These are phyloP conservation scores for Acmispon strigosus DNA, from an alignment of 306 rosid species.

Conservation along the genomic window DNA sequence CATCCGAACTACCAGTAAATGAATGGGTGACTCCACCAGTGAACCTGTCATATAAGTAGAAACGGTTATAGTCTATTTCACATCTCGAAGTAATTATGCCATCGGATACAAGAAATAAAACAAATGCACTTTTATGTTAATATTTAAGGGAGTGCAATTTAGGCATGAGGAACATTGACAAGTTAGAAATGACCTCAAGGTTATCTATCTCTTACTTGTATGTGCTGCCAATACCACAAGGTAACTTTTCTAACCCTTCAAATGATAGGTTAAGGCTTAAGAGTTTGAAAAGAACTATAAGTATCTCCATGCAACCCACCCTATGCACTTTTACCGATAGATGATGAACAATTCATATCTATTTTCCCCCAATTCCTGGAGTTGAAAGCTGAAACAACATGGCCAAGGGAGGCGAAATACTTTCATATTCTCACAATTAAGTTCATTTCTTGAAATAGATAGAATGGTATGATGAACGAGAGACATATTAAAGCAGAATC, in stretches of 20 bases:
- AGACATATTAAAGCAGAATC: not conserved
- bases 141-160: not conserved
- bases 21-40: constrained; percentile 83
- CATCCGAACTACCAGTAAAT: constrained; percentile 79
- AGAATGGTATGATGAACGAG: constrained; percentile 7
- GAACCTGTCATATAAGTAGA: constrained; percentile 47
- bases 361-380: not conserved
- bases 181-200: not conserved
- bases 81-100: constrained; percentile 1
- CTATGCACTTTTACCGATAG: not conserved
- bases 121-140: not conserved
- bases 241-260: constrained; percentile 1
- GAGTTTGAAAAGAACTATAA: not conserved
- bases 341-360: not conserved
- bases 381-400: constrained; percentile 8
- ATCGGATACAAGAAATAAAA: not conserved
- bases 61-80: constrained; percentile 5
- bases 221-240: constrained; percentile 9
- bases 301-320: not conserved
- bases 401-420: constrained; percentile 2
- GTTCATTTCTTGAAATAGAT: not conserved
- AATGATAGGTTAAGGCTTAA: not conserved
- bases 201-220: constrained; percentile 1
- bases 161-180: not conserved
- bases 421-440: not conserved